These are phyloP conservation scores for Cordyceps fumosorosea DNA, from an alignment of 2,329 filamentous ascomycete species.

Conservation along the genomic window DNA sequence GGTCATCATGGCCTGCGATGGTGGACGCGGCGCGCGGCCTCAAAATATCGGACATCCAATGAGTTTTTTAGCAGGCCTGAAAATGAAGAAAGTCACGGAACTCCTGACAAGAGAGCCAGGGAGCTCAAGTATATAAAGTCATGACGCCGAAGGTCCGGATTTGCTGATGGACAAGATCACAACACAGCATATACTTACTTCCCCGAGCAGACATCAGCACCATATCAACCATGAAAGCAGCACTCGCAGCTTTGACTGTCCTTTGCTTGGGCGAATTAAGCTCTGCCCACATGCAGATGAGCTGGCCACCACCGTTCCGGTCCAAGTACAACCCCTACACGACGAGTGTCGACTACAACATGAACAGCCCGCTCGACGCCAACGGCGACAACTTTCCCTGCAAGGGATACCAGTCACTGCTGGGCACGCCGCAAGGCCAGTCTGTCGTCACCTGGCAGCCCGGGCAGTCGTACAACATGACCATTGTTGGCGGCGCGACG, in stretches of 20 bases:
- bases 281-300: slow-evolving; percentile 47
- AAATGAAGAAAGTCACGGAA: background rate
- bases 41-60: background rate
- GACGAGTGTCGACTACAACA: slow-evolving; percentile 59
- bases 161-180: background rate
- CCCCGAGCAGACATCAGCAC: background rate
- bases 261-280: background rate
- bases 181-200: background rate
- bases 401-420: slow-evolving; percentile 54
- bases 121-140: background rate
- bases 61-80: background rate
- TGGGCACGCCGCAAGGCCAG: slow-evolving; percentile 43
- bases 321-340: slow-evolving; percentile 46
- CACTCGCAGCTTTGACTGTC: background rate
- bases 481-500: slow-evolving; percentile 52
- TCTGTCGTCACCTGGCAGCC: slow-evolving; percentile 56
- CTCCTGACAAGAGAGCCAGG: background rate
- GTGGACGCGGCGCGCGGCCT: background rate
- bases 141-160: background rate
- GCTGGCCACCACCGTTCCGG: slow-evolving; percentile 43
- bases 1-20: background rate
- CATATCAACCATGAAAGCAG: background rate
- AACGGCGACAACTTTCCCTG: slow-evolving; percentile 66
- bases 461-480: slow-evolving; percentile 57
- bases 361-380: slow-evolving; percentile 58